These are phyloP conservation scores for Pythium grandisporangium DNA, from an alignment of 352 stramenopile genomes.

Conservation along the genomic window DNA sequence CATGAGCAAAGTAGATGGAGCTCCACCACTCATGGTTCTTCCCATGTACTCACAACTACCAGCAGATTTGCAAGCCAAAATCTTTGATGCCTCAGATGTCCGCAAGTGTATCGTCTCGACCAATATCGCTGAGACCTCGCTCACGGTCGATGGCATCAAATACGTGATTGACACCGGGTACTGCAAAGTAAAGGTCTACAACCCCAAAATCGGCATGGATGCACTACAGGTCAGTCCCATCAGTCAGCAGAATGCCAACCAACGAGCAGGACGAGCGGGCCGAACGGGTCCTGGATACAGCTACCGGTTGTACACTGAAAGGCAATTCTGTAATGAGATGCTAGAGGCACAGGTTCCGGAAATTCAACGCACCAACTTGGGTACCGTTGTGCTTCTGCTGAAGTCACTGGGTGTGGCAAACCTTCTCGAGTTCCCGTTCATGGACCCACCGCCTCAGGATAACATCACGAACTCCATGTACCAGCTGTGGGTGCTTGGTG, in stretches of 20 bases:
- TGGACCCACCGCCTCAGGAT: slow-evolving; percentile 94
- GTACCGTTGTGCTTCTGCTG: slow-evolving; percentile 96
- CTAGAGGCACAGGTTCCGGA: slow-evolving; percentile 97
- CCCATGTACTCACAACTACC: slow-evolving; percentile 99
- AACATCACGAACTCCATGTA: slow-evolving; percentile 99
- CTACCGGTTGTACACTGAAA: slow-evolving; percentile 96
- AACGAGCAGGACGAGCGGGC: slow-evolving; percentile 92
- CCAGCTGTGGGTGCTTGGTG: slow-evolving; percentile 97
- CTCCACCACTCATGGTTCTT: slow-evolving; percentile 93
- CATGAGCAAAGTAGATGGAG: slow-evolving; percentile 91
- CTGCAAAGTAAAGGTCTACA: slow-evolving; percentile 99
- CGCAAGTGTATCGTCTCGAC: slow-evolving; percentile 98
- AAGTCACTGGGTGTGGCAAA: slow-evolving; percentile 97
- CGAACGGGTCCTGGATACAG: slow-evolving; percentile 87
- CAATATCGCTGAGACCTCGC: slow-evolving; percentile 96
- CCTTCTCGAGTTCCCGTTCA: slow-evolving; percentile 98
- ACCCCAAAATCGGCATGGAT: slow-evolving; percentile 99
- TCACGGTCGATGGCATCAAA: slow-evolving; percentile 96
- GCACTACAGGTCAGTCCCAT: slow-evolving; percentile 94
- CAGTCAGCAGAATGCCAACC: slow-evolving; percentile 96
- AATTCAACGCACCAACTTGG: slow-evolving; percentile 98
- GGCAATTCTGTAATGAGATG: slow-evolving; percentile 95
- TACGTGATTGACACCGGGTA: slow-evolving; percentile 98
- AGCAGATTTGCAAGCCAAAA: slow-evolving; percentile 96
- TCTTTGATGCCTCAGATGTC: slow-evolving; percentile 93